Conservation (phyloP, 1,284 basidiomycete genomes). For the Phaffia rhodozyma region DNA sequence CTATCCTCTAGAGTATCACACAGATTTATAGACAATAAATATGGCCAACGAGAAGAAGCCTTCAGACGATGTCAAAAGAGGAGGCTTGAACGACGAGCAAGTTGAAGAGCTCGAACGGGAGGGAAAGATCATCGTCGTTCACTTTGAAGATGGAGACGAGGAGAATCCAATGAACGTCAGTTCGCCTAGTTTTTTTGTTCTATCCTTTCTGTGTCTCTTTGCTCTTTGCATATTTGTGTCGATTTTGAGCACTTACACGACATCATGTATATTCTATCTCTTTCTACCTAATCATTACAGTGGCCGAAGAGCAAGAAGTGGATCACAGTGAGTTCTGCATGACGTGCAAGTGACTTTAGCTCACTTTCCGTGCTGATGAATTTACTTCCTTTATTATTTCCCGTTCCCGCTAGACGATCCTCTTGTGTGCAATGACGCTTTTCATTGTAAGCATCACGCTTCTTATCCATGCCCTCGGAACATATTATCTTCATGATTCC, state of each 20-base stretch:
- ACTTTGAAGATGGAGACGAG: constrained; percentile 22
- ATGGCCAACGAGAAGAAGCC: too few species aligned
- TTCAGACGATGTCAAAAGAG: constrained; percentile 2
- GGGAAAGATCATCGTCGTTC: constrained; percentile 21
- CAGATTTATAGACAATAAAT: too few species aligned
- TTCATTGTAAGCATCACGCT: not conserved
- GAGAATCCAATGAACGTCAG: too few species aligned
- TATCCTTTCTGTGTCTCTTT: constrained; percentile 5
- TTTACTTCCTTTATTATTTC: not conserved
- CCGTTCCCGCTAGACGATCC: constrained; percentile 14
- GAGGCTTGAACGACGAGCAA: not conserved
- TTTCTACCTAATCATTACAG: not conserved
- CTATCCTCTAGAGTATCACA: too few species aligned
- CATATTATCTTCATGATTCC: not conserved
- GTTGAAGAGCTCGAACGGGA: constrained; percentile 3
- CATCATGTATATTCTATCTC: not conserved
- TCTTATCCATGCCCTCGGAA: not conserved
- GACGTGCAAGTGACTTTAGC: too few species aligned
- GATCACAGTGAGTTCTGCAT: too few species aligned
- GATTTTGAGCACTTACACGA: constrained; percentile 5
- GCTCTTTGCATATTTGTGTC: not conserved
- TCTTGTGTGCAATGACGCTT: constrained; percentile 11
- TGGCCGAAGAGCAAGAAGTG: too few species aligned
- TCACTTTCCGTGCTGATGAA: not conserved
- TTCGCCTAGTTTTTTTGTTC: not conserved